Base-by-base conservation (phyloP, 2,329 filamentous ascomycete species). In the Ophioceras dolichostomum region DNA sequence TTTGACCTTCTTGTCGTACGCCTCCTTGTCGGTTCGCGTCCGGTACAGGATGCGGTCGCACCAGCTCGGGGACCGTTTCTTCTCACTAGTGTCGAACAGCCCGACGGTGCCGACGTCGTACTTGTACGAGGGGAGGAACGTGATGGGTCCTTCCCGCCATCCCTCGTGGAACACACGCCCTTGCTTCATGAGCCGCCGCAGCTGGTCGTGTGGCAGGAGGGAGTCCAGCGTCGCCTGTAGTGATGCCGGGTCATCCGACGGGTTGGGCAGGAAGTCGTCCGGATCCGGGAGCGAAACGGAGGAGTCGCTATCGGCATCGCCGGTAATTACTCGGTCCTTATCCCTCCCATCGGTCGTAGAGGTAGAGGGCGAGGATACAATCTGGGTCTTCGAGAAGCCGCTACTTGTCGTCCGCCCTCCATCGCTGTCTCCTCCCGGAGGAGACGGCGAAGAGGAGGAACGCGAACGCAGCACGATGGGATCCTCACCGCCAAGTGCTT, bases 71-170 rank as follows among this genome's bases (percentile, higher is more conserved):
- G 84, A 82, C 37, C 93, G 74, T 45, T 80, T 80, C 62, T 98
- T 98, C 54, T 96, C 91, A 46, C 88, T 94, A 1, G 88, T 86
- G 59, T 98, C 93, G 54, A 95, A 98, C 21, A 87, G 72, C 2
- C 84, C 84, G 22, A 94, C 76, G 21, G 83, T 94, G n/a, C 91
- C 91, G 20, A 94, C 69, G 50, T 98, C 93, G 48, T 98, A 98
- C 57, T 98, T 98, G 59, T 98, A 98, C 0, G 91, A 93, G 2
- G 91, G 91, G 13, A 96, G 56, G 51, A 98, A 98, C 1, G 75
- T 75, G 39, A 98, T 88, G 1, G 76, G 68, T 0, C 88, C 91
- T 64, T 98, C 91, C 36, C 73, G 71, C 88, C 91, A 98, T 1
- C 88, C 89, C 43, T 94, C 84, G 41, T 94, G 76, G 43, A 98